Percentiles rank a stretch among this genome's conserved stretches.
phyloP scores from a whole-genome alignment of 108 stramenopile species.

The Skeletonema tropicum region DNA sequence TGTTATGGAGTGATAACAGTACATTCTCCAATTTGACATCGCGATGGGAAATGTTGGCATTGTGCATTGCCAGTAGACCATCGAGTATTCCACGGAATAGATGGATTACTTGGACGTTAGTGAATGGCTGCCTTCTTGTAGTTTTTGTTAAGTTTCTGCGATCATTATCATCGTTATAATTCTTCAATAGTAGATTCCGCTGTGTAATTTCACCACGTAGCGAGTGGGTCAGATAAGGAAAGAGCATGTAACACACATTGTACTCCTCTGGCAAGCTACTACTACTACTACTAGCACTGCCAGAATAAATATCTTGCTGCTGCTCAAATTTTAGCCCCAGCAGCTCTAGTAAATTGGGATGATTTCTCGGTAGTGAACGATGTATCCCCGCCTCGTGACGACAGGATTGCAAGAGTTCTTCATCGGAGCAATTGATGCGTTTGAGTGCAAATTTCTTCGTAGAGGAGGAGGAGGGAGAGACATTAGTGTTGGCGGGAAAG shows the following conservation, averaged over 20 bases:
- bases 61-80: conserved; percentile 66
- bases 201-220: conserved; percentile 68
- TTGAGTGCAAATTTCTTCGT: conserved; percentile 67
- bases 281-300: conserved; percentile 9
- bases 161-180: not conserved
- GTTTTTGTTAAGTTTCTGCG: conserved; percentile 19
- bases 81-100: conserved; percentile 61
- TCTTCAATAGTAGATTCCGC: conserved; percentile 45
- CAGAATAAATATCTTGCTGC: too few relatives aligned
- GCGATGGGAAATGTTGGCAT: conserved; percentile 68
- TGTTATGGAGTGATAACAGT: conserved; percentile 26
- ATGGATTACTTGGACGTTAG: conserved; percentile 44
- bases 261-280: conserved; percentile 36
- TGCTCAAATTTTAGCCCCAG: conserved; percentile 41
- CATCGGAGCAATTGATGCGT: conserved; percentile 65
- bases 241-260: conserved; percentile 79
- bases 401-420: conserved; percentile 61
- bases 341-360: conserved; percentile 46
- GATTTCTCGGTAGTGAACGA: conserved; percentile 30
- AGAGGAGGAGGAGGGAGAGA: not conserved
- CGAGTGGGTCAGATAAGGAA: conserved; percentile 65
- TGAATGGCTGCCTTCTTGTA: conserved; percentile 10
- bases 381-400: conserved; percentile 76
- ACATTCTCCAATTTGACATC: conserved; percentile 88
- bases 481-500: not conserved